phyloP scores from a whole-genome alignment of 2,329 filamentous ascomycete species.

The Fusarium albidum region DNA sequence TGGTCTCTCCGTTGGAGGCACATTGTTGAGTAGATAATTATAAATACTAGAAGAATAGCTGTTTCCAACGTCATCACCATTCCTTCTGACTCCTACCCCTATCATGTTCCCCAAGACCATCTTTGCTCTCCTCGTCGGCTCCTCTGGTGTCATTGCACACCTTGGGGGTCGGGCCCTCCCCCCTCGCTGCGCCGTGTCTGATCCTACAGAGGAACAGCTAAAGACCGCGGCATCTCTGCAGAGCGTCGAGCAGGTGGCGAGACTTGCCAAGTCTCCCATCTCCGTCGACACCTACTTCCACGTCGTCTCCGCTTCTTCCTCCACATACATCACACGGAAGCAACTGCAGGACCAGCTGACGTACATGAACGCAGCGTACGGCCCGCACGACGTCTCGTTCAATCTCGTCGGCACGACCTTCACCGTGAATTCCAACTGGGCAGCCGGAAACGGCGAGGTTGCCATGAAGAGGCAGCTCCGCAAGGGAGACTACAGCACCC shows the following conservation, averaged over 20 bases:
- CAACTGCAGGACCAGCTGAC: conserved; percentile 48
- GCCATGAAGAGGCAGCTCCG: conserved; percentile 56
- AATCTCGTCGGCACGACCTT: conserved; percentile 52
- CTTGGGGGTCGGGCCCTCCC: conserved; percentile 4
- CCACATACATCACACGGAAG: conserved; percentile 31
- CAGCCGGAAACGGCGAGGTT: conserved; percentile 48
- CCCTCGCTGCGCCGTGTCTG: conserved; percentile 21
- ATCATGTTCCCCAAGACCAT: conserved; percentile 27
- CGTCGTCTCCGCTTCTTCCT: conserved; percentile 32
- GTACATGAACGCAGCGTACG: conserved; percentile 55
- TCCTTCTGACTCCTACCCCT: neutral
- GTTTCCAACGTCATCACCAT: neutral
- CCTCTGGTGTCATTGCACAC: conserved; percentile 13
- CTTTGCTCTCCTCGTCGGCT: conserved; percentile 16
- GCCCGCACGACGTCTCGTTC: conserved; percentile 54
- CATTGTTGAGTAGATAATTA: neutral
- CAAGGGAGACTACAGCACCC: conserved; percentile 52
- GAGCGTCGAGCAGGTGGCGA: conserved; percentile 16
- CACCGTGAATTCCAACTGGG: conserved; percentile 58
- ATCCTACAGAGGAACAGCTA: conserved; percentile 24
- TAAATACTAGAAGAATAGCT: neutral
- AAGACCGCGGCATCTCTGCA: conserved; percentile 8
- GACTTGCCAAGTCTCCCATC: conserved; percentile 16
- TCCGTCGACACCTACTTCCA: conserved; percentile 37
- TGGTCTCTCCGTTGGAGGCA: neutral